phyloP scores from a whole-genome alignment of 176 grass and related monocot species.

The Paspalum vaginatum region DNA sequence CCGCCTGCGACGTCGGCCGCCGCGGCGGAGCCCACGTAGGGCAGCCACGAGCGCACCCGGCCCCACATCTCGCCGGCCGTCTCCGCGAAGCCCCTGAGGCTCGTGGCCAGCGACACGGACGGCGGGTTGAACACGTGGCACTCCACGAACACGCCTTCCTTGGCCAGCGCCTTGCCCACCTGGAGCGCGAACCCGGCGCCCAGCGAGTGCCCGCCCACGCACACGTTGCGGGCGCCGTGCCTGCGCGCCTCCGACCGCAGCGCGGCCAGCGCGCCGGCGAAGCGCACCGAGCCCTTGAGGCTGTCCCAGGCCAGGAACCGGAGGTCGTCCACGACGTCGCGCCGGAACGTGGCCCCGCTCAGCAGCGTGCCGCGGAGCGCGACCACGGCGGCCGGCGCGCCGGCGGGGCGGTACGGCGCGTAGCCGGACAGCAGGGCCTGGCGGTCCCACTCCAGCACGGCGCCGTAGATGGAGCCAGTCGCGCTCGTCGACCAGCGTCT shows the following conservation, averaged over 20 bases:
- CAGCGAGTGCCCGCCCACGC: slow-evolving; percentile 76
- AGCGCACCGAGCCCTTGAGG: slow-evolving; percentile 79
- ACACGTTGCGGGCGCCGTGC: slow-evolving; percentile 49
- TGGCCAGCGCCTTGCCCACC: slow-evolving; percentile 80
- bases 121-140: slow-evolving; percentile 95
- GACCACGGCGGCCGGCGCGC: slow-evolving; percentile 65
- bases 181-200: slow-evolving; percentile 87
- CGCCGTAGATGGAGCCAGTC: slow-evolving; percentile 86
- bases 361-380: slow-evolving; percentile 76
- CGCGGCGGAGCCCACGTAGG: slow-evolving; percentile 39
- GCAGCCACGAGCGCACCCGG: slow-evolving; percentile 52
- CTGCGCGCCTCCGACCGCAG: slow-evolving; percentile 42
- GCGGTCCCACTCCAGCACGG: slow-evolving; percentile 84
- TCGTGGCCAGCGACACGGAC: slow-evolving; percentile 78
- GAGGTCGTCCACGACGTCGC: slow-evolving; percentile 77
- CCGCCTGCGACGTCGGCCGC: not conserved
- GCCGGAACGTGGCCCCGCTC: slow-evolving; percentile 47
- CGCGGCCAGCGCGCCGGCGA: slow-evolving; percentile 61
- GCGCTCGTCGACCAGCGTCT: slow-evolving; percentile 60
- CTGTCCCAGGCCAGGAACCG: slow-evolving; percentile 77
- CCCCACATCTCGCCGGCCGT: slow-evolving; percentile 66
- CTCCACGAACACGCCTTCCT: slow-evolving; percentile 78
- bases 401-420: slow-evolving; percentile 56
- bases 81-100: slow-evolving; percentile 64
- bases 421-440: slow-evolving; percentile 50